Base-by-base conservation (phyloP, 345 rosid species). In the Kandelia obovata region DNA sequence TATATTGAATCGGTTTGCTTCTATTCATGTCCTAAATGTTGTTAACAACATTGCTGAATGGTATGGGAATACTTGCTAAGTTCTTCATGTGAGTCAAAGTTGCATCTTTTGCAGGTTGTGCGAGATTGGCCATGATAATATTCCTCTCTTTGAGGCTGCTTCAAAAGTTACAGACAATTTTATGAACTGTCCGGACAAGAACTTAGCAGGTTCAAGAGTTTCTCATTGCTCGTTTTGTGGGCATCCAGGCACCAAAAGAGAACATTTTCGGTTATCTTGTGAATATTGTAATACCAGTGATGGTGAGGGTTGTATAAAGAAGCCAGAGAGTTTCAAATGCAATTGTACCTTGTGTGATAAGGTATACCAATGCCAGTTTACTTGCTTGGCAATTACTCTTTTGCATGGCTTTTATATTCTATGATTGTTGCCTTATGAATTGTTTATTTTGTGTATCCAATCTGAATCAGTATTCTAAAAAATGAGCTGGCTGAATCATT, bases 211-310 rank as follows among this genome's bases (percentile, higher is more conserved):
- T 76, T 74, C 67, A 43, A 83, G 82, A 79, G 55, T 70, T 72
- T 79, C 88, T 76, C 99, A 95, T 76, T 92, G 98, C 66, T 87
- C 96, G 59, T 79, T 85, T 61, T 90, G 99, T 80, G 98, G 99
- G 70, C 99, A 95, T 80, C 94, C 91, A 2, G 92, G 96, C 28
- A 86, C 75, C 77, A 90, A 87, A 78, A 86, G 68, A 77, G 79
- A 67, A 32, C 99, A 95, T 78, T 70, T 79, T 37, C 86, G 81
- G 81, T 72, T 81, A 57, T 85, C 85, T 65, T 95, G 99, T 68
- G 80, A 84, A 74, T 73, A 76, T 66, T 95, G 99, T 67, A 62
- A 57, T 32, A 75, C 69, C 43, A 67, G 53, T 72, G 61, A 68
- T 39, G 75, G 67, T 35, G 72, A 77, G 39, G 88, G 91, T 35